These are phyloP conservation scores for Ajuga reptans DNA, from an alignment of 305 asterid genomes.

Conservation along the genomic window DNA sequence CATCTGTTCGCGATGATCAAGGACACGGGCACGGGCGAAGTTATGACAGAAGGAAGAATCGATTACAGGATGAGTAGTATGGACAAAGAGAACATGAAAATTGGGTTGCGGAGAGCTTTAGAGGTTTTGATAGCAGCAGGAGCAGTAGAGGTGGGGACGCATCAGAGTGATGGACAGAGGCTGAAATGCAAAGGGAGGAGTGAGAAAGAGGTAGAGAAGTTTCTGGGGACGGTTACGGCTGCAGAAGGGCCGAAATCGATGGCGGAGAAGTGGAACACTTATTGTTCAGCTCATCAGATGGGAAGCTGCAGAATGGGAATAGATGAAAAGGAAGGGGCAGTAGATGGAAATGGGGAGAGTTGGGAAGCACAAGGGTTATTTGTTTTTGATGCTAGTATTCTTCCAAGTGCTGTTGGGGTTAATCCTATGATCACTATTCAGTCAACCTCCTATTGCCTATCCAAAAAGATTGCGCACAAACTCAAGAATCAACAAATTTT, in stretches of 20 bases:
- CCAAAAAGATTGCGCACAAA: constrained; percentile 44
- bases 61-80: constrained; percentile 25
- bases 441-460: constrained; percentile 57
- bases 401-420: constrained; percentile 75
- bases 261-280: constrained; percentile 52
- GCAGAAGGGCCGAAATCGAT: constrained; percentile 52
- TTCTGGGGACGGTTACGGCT: constrained; percentile 47
- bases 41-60: constrained; percentile 43
- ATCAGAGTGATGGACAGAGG: constrained; percentile 60
- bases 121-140: constrained; percentile 72
- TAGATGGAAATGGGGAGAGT: constrained; percentile 78
- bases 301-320: constrained; percentile 70
- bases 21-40: constrained; percentile 56
- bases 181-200: constrained; percentile 40
- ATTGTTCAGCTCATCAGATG: constrained; percentile 59
- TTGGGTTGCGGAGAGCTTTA: constrained; percentile 43
- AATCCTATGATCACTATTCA: constrained; percentile 95
- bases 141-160: constrained; percentile 79
- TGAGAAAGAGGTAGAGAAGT: constrained; percentile 42
- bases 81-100: constrained; percentile 57
- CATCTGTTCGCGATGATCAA: constrained; percentile 61
- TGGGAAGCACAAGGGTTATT: constrained; percentile 81
- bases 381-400: constrained; percentile 80
- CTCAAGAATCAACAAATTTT: constrained; percentile 13
- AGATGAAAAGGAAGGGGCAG: constrained; percentile 50